phyloP scores from a whole-genome alignment of 2,329 filamentous ascomycete genomes.

The Penicillium sp. region DNA sequence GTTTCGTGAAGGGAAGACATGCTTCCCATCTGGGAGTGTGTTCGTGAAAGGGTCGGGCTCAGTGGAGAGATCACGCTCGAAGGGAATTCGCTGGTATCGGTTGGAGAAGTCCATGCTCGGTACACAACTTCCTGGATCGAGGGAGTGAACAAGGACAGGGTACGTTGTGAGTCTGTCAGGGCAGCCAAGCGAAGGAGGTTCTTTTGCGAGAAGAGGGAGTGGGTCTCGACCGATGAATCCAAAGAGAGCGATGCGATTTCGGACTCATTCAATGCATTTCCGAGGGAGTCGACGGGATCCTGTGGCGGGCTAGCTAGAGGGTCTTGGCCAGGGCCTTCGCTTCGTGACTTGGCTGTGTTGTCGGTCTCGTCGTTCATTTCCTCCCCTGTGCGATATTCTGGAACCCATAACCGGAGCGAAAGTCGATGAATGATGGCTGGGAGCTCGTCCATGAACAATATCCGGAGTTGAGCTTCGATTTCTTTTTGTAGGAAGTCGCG shows the following conservation, averaged over 20 bases:
- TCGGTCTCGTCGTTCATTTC: slow-evolving; percentile 55
- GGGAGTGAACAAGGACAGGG: slow-evolving; percentile 86
- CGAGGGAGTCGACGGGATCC: slow-evolving; percentile 78
- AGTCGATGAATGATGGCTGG: slow-evolving; percentile 94
- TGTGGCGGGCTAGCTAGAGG: slow-evolving; percentile 78
- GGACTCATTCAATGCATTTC: slow-evolving; percentile 71
- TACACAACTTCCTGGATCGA: slow-evolving; percentile 89
- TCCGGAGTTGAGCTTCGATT: slow-evolving; percentile 88
- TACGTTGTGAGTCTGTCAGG: slow-evolving; percentile 83
- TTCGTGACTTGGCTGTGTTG: slow-evolving; percentile 44
- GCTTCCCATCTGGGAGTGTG: slow-evolving; percentile 63
- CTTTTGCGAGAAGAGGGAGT: slow-evolving; percentile 93
- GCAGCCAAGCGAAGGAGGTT: slow-evolving; percentile 81
- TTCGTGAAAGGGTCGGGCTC: slow-evolving; percentile 58
- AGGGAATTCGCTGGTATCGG: slow-evolving; percentile 65
- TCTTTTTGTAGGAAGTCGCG: slow-evolving; percentile 94
- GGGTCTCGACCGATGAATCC: slow-evolving; percentile 75
- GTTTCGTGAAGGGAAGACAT: slow-evolving; percentile 69
- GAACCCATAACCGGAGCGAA: slow-evolving; percentile 84
- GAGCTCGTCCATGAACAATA: slow-evolving; percentile 95
- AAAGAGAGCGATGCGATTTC: slow-evolving; percentile 75
- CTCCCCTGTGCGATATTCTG: slow-evolving; percentile 74
- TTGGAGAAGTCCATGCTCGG: slow-evolving; percentile 81
- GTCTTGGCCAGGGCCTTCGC: slow-evolving; percentile 66
- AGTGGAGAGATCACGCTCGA: slow-evolving; percentile 41